Evolutionary conservation across 2,329 filamentous ascomycete genomes (phyloP).

Genomic region (Talaromyces sp.): DNA sequence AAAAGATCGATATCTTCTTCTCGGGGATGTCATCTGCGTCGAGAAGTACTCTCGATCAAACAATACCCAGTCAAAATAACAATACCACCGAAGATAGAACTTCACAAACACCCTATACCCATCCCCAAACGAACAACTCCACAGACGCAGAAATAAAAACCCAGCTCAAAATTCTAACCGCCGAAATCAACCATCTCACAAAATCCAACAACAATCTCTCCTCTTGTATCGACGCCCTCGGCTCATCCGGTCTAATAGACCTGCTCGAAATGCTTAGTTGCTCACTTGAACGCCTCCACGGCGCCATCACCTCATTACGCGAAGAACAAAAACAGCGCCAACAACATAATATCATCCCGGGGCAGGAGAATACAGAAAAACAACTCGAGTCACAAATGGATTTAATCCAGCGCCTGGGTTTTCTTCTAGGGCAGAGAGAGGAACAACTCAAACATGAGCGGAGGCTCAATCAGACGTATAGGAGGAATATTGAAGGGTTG

Average conservation of each 20-base stretch:
- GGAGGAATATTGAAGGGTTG: not conserved
- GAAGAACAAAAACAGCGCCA: not conserved
- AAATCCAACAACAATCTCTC: constrained; percentile 17
- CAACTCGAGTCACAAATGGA: constrained; percentile 5
- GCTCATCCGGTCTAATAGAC: constrained; percentile 13
- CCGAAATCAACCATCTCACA: constrained; percentile 5
- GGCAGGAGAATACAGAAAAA: not conserved
- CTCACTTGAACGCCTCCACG: constrained; percentile 10
- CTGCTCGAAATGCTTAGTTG: constrained; percentile 4
- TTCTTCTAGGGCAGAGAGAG: constrained; percentile 9
- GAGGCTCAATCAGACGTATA: not conserved
- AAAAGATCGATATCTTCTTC: constrained; percentile 3
- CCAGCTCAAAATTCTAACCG: not conserved
- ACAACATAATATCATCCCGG: not conserved
- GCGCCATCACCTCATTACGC: not conserved
- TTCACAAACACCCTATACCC: not conserved
- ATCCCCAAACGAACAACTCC: not conserved
- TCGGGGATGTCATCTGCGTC: not conserved
- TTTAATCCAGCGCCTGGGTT: constrained; percentile 9
- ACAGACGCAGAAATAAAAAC: not conserved
- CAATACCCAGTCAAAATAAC: no score
- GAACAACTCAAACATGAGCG: constrained; percentile 11
- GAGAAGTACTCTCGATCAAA: not conserved
- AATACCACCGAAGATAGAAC: not conserved
- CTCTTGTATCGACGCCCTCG: constrained; percentile 4